Percentiles rank a stretch among this genome's conserved stretches.
Conservation (phyloP, 2,329 filamentous ascomycete species). For the Alternaria viburni region DNA sequence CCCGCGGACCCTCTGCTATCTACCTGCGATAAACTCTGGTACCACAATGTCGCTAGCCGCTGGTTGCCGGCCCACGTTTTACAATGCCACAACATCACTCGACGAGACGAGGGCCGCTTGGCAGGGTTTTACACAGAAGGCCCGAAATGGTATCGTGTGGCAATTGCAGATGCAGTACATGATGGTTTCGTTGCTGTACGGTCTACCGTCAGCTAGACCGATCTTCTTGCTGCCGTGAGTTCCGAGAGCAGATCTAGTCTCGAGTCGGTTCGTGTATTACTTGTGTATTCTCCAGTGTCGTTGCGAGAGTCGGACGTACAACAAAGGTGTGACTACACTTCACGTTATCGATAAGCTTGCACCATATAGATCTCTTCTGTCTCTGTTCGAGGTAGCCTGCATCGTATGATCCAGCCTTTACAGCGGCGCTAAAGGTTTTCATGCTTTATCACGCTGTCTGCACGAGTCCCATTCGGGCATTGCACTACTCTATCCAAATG, state of each 20-base stretch:
- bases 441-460: neutral
- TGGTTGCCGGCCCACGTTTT: constrained; percentile 7
- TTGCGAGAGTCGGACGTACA: neutral
- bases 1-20: constrained; percentile 1
- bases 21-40: constrained; percentile 3
- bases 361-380: neutral
- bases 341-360: neutral
- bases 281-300: neutral
- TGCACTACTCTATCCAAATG: neutral
- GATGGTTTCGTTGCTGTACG: neutral
- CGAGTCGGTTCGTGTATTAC: neutral
- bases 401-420: neutral
- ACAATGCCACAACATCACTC: constrained; percentile 7
- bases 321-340: neutral
- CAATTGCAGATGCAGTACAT: neutral
- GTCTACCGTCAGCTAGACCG: neutral
- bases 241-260: neutral
- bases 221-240: neutral
- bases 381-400: neutral
- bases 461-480: neutral
- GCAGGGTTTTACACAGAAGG: neutral
- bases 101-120: neutral
- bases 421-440: neutral
- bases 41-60: constrained; percentile 3
- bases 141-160: neutral